Conservation (phyloP, 2,329 filamentous ascomycete species). For the Paecilomyces niveus region DNA sequence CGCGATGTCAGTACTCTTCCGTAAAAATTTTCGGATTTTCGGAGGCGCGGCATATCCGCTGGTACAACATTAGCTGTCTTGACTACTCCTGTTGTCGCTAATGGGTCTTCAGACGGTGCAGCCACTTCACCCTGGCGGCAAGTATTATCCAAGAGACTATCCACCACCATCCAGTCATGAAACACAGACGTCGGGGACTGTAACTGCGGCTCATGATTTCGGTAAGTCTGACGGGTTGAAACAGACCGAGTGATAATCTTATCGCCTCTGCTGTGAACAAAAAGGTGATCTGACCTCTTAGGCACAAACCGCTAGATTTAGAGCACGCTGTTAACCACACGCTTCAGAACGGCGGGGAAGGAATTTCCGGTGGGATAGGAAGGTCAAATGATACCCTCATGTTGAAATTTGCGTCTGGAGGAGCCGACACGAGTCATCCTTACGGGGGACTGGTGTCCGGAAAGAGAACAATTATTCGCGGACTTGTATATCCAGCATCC, state of each 20-base stretch:
- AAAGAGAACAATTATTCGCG: slow-evolving; percentile 11
- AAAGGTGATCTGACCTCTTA: neutral
- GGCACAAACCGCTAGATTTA: neutral
- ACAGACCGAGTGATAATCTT: slow-evolving; percentile 6
- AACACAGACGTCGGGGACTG: slow-evolving; percentile 1
- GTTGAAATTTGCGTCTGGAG: neutral
- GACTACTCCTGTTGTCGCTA: slow-evolving; percentile 25
- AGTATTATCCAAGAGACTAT: slow-evolving; percentile 34
- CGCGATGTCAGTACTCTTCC: slow-evolving; percentile 40
- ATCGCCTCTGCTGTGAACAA: neutral
- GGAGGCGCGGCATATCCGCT: slow-evolving; percentile 27
- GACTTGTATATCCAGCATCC: slow-evolving; percentile 10
- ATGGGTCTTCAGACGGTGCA: slow-evolving; percentile 30
- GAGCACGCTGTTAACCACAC: neutral
- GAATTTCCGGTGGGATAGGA: neutral
- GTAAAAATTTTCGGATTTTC: slow-evolving; percentile 28
- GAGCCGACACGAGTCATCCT: neutral
- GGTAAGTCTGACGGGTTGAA: slow-evolving; percentile 17
- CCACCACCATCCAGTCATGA: slow-evolving; percentile 8
- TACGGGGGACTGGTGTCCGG: slow-evolving; percentile 12
- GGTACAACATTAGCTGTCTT: slow-evolving; percentile 28
- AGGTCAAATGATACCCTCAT: neutral
- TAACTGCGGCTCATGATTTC: slow-evolving; percentile 8
- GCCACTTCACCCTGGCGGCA: slow-evolving; percentile 41
- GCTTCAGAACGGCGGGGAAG: neutral